Conservation (phyloP, 2,329 filamentous ascomycete genomes). For the Didymella lethalis region DNA sequence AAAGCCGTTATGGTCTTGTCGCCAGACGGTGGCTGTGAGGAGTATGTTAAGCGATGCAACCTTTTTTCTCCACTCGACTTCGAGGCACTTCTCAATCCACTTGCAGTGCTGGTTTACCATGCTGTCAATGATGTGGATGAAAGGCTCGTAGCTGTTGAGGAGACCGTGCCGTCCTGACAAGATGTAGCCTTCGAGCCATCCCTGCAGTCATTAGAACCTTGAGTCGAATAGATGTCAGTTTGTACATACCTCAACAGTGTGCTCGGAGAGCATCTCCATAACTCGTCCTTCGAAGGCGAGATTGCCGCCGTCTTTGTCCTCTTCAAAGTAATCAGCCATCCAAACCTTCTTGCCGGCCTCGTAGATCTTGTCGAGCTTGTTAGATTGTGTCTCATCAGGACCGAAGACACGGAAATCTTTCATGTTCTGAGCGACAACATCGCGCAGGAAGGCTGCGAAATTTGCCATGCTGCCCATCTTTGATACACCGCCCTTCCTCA, state of each 20-base stretch:
- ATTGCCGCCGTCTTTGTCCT: constrained; percentile 78
- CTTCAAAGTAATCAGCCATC: constrained; percentile 80
- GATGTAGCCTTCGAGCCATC: constrained; percentile 80
- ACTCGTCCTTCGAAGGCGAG: constrained; percentile 72
- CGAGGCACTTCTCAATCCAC: constrained; percentile 83
- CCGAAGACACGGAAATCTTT: constrained; percentile 78
- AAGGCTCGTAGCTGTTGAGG: constrained; percentile 83
- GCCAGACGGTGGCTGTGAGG: constrained; percentile 79
- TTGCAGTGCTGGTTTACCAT: constrained; percentile 91
- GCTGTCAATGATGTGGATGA: constrained; percentile 82
- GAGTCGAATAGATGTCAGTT: not conserved
- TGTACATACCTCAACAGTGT: constrained; percentile 70
- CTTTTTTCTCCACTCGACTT: constrained; percentile 78
- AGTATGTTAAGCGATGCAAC: constrained; percentile 81
- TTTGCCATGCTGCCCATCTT: constrained; percentile 72
- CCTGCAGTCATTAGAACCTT: constrained; percentile 30
- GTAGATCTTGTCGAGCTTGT: constrained; percentile 77
- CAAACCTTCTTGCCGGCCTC: constrained; percentile 80
- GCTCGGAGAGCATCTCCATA: constrained; percentile 86
- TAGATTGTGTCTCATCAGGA: constrained; percentile 82
- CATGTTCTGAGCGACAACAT: constrained; percentile 70
- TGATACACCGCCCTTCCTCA: constrained; percentile 67
- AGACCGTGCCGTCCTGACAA: constrained; percentile 78
- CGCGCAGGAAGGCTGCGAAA: constrained; percentile 71
- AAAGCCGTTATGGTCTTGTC: constrained; percentile 85